phyloP scores from a whole-genome alignment of 2,329 filamentous ascomycete species.

The Fusarium sp. region DNA sequence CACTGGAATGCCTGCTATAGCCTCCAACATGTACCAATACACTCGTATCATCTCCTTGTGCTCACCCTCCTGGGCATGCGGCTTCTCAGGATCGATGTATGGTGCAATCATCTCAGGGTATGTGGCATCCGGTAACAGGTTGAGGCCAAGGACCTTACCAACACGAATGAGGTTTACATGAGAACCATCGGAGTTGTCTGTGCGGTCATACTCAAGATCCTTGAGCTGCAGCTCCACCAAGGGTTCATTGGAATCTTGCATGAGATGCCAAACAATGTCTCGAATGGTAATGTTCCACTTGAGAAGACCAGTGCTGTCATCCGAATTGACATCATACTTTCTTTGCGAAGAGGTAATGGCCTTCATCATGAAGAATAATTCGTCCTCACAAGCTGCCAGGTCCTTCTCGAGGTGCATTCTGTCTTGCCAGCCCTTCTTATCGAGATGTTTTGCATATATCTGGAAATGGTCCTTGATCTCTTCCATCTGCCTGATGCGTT shows the following conservation, averaged over 20 bases:
- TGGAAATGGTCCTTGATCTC: slow-evolving; percentile 98
- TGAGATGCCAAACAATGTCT: slow-evolving; percentile 97
- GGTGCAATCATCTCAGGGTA: slow-evolving; percentile 97
- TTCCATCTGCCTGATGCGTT: slow-evolving; percentile 91
- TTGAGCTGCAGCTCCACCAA: slow-evolving; percentile 93
- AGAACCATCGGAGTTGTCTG: slow-evolving; percentile 96
- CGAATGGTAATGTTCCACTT: slow-evolving; percentile 94
- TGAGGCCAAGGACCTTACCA: slow-evolving; percentile 87
- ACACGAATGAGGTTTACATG: slow-evolving; percentile 94
- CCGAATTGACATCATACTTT: slow-evolving; percentile 75
- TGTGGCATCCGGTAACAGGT: slow-evolving; percentile 87
- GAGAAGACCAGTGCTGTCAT: slow-evolving; percentile 79
- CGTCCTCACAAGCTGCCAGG: slow-evolving; percentile 89
- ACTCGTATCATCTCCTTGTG: slow-evolving; percentile 89
- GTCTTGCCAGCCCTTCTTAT: slow-evolving; percentile 92
- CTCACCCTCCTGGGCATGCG: slow-evolving; percentile 52
- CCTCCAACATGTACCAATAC: slow-evolving; percentile 98
- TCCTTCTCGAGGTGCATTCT: slow-evolving; percentile 89
- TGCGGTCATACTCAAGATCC: slow-evolving; percentile 92
- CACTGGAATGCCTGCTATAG: slow-evolving; percentile 95
- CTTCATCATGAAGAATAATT: slow-evolving; percentile 99
- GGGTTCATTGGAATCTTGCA: slow-evolving; percentile 86
- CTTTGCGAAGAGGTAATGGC: slow-evolving; percentile 96
- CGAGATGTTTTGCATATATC: slow-evolving; percentile 86
- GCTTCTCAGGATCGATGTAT: slow-evolving; percentile 76